Evolutionary conservation across 2,329 filamentous ascomycete species (phyloP), one percentile per base, ranked within the genome.

Genomic region (Talaromyces sp.): DNA sequence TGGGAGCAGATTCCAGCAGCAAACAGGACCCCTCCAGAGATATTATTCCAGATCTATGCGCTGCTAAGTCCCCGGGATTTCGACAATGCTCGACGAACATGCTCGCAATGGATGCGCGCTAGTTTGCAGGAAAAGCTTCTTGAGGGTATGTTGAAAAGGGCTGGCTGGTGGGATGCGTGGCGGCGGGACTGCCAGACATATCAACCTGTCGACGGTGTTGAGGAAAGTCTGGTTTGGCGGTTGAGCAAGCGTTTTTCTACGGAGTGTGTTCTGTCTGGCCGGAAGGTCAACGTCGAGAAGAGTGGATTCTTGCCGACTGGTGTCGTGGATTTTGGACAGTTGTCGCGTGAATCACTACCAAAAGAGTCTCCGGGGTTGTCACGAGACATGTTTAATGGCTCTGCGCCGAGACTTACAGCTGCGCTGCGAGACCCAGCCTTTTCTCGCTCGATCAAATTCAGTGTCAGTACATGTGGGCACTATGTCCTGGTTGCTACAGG

Each of bases 31-130:
- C 84, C 84, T 0, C 69, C 74, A 10, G 84, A 86, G 68, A 79
- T 86, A 22, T 59, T 86, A 1, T 77, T 82, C 52, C 74, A 81
- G 7, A 79, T 86, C 5, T 83, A 80, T 65, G 68, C 67, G 6
- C 76, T 79, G 68, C 72, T 85, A 3, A 69, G 73, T 14, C 83
- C 83, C 0, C 73, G 75, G 27, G 81, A 84, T 68, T 90, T 88
- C 72, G 84, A 90, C 69, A 80, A 84, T 62, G 86, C 87, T 16
- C 82, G 87, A 19, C 83, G 85, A 67, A 83, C 83, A 19, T 90
- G 87, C 70, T 82, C 83, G 54, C 74, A 76, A 41, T 90, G 86
- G 88, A 86, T 88, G 77, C 74, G 81, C 43, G 82, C 81, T 24
- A 85, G 86, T 59, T 72, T 89, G n/a, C 77, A 87, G 59, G 74